Evolutionary conservation across 768 basidiomycete species (phyloP).

Genomic region (Tricholoma flavovirens): DNA sequence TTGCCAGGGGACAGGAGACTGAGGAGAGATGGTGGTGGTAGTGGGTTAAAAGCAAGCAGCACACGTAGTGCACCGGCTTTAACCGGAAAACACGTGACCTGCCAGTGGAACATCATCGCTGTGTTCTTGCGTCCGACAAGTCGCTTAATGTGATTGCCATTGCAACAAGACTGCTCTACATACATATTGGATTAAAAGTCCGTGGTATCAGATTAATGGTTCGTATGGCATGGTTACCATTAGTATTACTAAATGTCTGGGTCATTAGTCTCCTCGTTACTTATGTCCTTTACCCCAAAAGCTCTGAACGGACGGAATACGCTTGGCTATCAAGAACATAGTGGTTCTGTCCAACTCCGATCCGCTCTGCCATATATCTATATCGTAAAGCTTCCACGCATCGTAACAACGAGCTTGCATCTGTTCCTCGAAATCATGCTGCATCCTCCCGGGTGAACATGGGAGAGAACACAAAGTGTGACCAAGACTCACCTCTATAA

Average conservation of each 20-base stretch:
- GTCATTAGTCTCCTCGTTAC: neutral
- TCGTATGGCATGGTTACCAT: no score
- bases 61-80: conserved; percentile 13
- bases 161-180: no score
- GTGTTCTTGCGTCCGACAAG: no score
- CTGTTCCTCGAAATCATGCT: conserved; percentile 22
- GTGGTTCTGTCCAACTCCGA: conserved; percentile 23
- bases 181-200: no score
- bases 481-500: neutral
- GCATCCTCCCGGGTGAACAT: neutral
- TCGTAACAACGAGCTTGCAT: conserved; percentile 23
- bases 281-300: conserved; percentile 26
- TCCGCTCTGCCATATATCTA: conserved; percentile 33
- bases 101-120: no score
- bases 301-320: conserved; percentile 30
- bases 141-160: neutral
- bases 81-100: conserved; percentile 5
- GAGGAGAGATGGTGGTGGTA: conserved; percentile 19
- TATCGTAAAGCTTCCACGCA: conserved; percentile 31
- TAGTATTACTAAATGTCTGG: no score
- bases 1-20: conserved; percentile 3
- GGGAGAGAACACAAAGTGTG: neutral
- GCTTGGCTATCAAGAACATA: conserved; percentile 24
- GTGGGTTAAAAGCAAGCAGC: conserved; percentile 18
- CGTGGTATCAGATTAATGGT: no score